Percentiles rank a stretch among this genome's conserved stretches.
phyloP scores from a whole-genome alignment of 2,329 filamentous ascomycete genomes.

The Alternaria incomplexa region DNA sequence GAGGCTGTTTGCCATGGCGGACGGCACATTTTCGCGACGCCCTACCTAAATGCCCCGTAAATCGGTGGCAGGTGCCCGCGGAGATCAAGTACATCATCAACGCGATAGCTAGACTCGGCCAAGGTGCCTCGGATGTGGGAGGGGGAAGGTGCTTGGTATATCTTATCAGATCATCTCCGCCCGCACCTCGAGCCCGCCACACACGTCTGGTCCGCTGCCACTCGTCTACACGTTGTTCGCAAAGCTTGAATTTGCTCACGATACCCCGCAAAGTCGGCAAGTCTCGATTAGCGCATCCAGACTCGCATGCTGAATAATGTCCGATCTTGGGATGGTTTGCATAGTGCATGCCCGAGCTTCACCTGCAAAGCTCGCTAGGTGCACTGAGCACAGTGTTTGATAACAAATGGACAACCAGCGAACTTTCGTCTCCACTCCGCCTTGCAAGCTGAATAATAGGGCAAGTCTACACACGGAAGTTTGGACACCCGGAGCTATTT shows the following conservation, averaged over 20 bases:
- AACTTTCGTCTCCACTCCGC: neutral
- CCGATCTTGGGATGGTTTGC: neutral
- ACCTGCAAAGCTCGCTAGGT: neutral
- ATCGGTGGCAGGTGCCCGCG: slow-evolving; percentile 6
- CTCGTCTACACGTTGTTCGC: neutral
- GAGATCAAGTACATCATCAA: slow-evolving; percentile 18
- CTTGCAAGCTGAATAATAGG: neutral
- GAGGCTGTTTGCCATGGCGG: neutral
- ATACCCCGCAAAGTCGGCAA: neutral
- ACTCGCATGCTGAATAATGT: slow-evolving; percentile 6
- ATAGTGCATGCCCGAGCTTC: neutral
- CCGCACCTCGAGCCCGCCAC: slow-evolving; percentile 6
- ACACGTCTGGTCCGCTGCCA: slow-evolving; percentile 1
- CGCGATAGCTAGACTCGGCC: slow-evolving; percentile 21
- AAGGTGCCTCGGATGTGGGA: slow-evolving; percentile 12
- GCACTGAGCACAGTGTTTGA: neutral
- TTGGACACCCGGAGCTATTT: neutral
- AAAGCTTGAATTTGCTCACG: slow-evolving; percentile 3
- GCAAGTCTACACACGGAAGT: neutral
- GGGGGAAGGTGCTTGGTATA: slow-evolving; percentile 21
- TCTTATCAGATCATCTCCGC: slow-evolving; percentile 41
- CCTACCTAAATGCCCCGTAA: neutral
- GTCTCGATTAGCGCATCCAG: slow-evolving; percentile 1
- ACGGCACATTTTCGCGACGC: neutral
- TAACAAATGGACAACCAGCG: neutral